Conservation (phyloP, 2,329 filamentous ascomycete genomes). For the Biscogniauxia mediterranea region DNA sequence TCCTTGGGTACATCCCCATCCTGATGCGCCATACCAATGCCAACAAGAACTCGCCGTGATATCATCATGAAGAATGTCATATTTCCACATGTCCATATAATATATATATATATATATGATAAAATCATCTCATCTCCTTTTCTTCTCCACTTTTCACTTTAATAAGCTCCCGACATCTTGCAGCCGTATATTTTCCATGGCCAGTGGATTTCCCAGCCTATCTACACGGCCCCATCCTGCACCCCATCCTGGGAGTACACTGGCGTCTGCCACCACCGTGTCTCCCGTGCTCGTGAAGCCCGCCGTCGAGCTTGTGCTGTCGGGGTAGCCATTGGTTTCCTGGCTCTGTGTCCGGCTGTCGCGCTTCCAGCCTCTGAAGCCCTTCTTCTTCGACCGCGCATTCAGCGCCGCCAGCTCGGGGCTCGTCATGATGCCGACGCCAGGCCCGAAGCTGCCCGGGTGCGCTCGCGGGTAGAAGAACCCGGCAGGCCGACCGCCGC, state of each 20-base stretch:
- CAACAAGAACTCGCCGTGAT: not conserved
- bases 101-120: slow-evolving; percentile 5
- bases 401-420: slow-evolving; percentile 36
- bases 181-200: slow-evolving; percentile 35
- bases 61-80: not conserved
- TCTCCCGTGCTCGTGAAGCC: slow-evolving; percentile 19
- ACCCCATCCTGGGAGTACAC: slow-evolving; percentile 37
- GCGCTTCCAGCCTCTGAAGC: slow-evolving; percentile 22
- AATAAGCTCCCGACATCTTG: slow-evolving; percentile 39
- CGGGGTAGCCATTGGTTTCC: slow-evolving; percentile 5
- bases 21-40: not conserved
- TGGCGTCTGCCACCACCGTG: slow-evolving; percentile 15
- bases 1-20: not conserved
- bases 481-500: slow-evolving; percentile 50
- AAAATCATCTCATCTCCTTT: slow-evolving; percentile 1
- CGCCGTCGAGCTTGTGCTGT: slow-evolving; percentile 29
- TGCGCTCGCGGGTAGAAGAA: slow-evolving; percentile 44
- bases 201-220: slow-evolving; percentile 27
- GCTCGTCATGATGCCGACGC: slow-evolving; percentile 43
- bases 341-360: not conserved
- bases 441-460: slow-evolving; percentile 24
- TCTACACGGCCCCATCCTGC: slow-evolving; percentile 41
- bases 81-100: slow-evolving; percentile 5
- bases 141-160: slow-evolving; percentile 16
- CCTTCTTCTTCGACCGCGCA: slow-evolving; percentile 16